phyloP scores from a whole-genome alignment of 176 grass and related monocot genomes.

The Oryza coarctata region DNA sequence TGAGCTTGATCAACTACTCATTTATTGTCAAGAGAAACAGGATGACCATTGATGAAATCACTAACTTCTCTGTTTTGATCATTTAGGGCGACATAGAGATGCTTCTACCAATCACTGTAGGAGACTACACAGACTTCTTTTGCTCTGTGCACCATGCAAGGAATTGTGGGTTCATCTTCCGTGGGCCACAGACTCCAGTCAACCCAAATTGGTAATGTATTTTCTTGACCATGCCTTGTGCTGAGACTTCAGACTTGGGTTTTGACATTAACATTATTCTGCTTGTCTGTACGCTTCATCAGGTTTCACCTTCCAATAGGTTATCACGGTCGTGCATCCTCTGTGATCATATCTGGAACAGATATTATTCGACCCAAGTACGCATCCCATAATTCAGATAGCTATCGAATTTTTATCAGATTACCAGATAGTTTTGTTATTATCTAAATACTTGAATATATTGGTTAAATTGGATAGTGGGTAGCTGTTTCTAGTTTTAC shows the following conservation, averaged over 20 bases:
- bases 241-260: neutral
- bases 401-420: neutral
- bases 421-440: neutral
- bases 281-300: conserved; percentile 20
- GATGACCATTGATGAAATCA: neutral
- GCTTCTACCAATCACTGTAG: conserved; percentile 75
- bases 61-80: neutral
- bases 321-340: conserved; percentile 91
- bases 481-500: conserved; percentile 10
- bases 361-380: conserved; percentile 92
- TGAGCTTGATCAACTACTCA: conserved; percentile 11
- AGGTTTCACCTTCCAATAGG: conserved; percentile 93
- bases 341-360: conserved; percentile 86
- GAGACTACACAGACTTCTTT: conserved; percentile 97
- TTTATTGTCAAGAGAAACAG: neutral
- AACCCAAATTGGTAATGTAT: conserved; percentile 75
- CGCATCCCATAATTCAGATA: conserved; percentile 12
- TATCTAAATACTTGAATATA: neutral
- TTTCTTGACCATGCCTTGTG: neutral
- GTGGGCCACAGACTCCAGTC: conserved; percentile 76
- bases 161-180: conserved; percentile 92
- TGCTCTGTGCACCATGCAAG: conserved; percentile 88
- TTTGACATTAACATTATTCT: neutral
- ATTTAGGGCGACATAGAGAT: conserved; percentile 77
- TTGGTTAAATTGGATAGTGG: neutral